Percentiles rank a stretch among this genome's conserved stretches.
phyloP scores from a whole-genome alignment of 768 basidiomycete genomes.

The Tulasnella calospora region DNA sequence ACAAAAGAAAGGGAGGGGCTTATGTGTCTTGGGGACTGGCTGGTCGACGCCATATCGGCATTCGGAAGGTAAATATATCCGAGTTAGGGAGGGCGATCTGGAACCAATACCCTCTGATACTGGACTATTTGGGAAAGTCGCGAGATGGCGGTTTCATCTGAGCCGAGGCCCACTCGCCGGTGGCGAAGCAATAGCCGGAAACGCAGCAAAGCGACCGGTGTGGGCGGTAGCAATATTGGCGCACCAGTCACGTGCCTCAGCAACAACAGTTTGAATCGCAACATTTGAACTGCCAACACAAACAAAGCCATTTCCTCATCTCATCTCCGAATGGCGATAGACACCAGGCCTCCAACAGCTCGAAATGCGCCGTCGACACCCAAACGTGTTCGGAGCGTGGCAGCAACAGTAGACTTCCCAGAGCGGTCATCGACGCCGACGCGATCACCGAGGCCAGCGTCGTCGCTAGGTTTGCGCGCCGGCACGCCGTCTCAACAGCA shows the following conservation, averaged over 20 bases:
- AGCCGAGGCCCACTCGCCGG: background rate
- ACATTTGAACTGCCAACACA: background rate
- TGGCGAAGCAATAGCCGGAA: background rate
- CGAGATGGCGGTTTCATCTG: background rate
- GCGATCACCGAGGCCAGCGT: background rate
- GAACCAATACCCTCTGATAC: no score
- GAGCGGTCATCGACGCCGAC: background rate
- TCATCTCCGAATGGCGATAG: background rate
- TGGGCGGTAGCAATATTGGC: background rate
- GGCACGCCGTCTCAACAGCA: conserved; percentile 9
- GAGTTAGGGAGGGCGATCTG: no score
- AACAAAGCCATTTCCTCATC: background rate
- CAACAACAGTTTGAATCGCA: background rate
- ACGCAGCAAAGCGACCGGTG: no score
- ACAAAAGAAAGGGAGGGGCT: no score
- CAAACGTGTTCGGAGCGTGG: background rate
- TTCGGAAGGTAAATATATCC: no score
- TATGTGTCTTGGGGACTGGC: no score
- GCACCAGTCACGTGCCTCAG: background rate
- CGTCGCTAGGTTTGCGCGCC: background rate
- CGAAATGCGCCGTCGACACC: background rate
- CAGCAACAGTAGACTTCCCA: background rate
- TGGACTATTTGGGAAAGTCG: no score
- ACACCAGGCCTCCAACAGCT: background rate
- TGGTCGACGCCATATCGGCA: no score